phyloP scores from a whole-genome alignment of 345 rosid species.

The Syzygium jambos region DNA sequence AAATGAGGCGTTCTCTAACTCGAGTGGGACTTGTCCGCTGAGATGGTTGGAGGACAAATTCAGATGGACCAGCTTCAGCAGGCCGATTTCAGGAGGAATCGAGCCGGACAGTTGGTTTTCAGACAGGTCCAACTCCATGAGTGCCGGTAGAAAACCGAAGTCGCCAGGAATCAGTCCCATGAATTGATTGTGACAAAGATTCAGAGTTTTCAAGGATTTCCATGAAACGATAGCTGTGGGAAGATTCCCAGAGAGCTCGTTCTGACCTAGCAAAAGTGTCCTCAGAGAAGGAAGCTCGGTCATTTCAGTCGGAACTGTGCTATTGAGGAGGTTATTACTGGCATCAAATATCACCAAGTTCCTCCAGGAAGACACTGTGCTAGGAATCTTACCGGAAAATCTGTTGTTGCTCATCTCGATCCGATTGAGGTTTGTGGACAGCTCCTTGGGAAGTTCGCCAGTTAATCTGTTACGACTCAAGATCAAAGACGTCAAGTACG shows the following conservation, averaged over 20 bases:
- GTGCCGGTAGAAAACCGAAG: conserved; percentile 20
- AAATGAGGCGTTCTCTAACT: conserved; percentile 27
- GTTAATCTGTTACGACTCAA: conserved; percentile 27
- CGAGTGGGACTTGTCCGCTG: conserved; percentile 27
- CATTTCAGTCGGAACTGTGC: conserved; percentile 34
- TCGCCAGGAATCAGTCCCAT: conserved; percentile 34
- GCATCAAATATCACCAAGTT: conserved; percentile 24
- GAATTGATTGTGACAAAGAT: conserved; percentile 32
- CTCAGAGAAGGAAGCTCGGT: conserved; percentile 22
- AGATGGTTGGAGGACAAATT: conserved; percentile 53
- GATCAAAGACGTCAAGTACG: conserved; percentile 2
- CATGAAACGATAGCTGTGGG: conserved; percentile 35
- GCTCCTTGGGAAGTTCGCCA: conserved; percentile 35
- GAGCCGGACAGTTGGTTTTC: conserved; percentile 31
- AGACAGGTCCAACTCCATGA: conserved; percentile 34
- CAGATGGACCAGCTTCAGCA: conserved; percentile 1
- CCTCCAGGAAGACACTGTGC: conserved; percentile 20
- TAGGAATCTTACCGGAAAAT: conserved; percentile 35
- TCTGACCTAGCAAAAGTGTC: conserved; percentile 29
- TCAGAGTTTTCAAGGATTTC: conserved; percentile 19
- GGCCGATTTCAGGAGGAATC: conserved; percentile 38
- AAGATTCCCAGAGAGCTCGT: conserved; percentile 34
- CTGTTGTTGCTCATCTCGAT: conserved; percentile 31
- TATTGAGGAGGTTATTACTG: conserved; percentile 32
- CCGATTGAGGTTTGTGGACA: conserved; percentile 16